Conservation (phyloP, 2,329 filamentous ascomycete genomes). For the Chrysosporium queenslandicum region DNA sequence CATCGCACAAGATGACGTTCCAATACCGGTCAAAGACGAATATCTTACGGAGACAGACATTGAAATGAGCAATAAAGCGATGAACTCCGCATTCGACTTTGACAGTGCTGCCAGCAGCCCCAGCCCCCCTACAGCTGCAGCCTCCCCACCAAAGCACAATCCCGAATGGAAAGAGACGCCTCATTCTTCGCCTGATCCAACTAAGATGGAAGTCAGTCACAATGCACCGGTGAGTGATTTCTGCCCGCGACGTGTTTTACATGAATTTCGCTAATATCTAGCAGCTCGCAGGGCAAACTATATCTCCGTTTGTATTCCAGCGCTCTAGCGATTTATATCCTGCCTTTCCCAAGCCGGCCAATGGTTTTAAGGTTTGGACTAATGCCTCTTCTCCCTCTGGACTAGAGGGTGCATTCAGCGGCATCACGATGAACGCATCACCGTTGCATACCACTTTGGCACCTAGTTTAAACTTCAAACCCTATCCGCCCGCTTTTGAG, state of each 20-base stretch:
- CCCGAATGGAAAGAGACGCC: constrained; percentile 15
- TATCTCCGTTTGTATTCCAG: constrained; percentile 13
- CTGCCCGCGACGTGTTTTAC: background rate
- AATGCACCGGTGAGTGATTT: background rate
- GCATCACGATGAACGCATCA: constrained; percentile 39
- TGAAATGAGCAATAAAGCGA: constrained; percentile 39
- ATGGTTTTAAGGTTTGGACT: constrained; percentile 31
- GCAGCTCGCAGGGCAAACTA: background rate
- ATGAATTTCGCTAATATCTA: background rate
- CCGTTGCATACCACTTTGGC: constrained; percentile 32
- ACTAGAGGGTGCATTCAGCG: constrained; percentile 38
- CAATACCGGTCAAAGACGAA: constrained; percentile 27
- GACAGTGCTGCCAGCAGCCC: constrained; percentile 41
- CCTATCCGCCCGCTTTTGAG: constrained; percentile 25
- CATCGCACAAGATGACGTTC: constrained; percentile 31
- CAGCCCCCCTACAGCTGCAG: constrained; percentile 32
- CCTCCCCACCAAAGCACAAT: constrained; percentile 12
- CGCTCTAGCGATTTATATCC: constrained; percentile 2
- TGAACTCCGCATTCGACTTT: constrained; percentile 42
- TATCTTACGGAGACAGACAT: constrained; percentile 31
- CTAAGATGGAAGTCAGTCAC: background rate
- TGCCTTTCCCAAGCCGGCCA: constrained; percentile 3
- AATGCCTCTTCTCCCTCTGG: constrained; percentile 36
- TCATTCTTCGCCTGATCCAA: background rate
- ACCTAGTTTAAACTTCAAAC: constrained; percentile 30